These are phyloP conservation scores for Zoysia matrella DNA, from an alignment of 202 grass and related monocot species.

Conservation along the genomic window DNA sequence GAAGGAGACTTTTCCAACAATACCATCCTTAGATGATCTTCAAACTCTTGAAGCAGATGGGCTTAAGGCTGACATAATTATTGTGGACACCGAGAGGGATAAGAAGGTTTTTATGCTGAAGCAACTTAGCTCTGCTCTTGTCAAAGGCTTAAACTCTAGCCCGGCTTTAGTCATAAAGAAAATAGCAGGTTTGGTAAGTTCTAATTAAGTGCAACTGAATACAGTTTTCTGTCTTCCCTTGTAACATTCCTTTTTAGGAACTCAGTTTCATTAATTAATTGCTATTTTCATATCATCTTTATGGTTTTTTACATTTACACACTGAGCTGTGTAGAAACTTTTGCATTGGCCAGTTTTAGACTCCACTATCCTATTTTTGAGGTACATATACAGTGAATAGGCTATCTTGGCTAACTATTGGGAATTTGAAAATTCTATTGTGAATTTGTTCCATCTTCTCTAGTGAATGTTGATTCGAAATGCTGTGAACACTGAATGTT, in stretches of 20 bases:
- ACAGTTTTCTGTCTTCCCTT: constrained; percentile 29
- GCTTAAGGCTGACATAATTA: constrained; percentile 84
- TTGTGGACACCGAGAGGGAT: constrained; percentile 92
- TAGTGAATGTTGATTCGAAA: neutral
- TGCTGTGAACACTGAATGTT: neutral
- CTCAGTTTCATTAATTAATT: constrained; percentile 19
- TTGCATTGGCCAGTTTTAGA: constrained; percentile 7
- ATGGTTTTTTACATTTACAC: constrained; percentile 5
- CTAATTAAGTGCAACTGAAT: constrained; percentile 18
- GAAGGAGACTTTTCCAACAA: constrained; percentile 77
- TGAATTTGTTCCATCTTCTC: neutral
- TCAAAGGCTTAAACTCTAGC: constrained; percentile 87
- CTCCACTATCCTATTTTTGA: neutral
- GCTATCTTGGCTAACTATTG: neutral
- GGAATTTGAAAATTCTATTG: neutral
- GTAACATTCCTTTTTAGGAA: constrained; percentile 30
- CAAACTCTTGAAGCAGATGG: constrained; percentile 43
- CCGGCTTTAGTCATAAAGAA: constrained; percentile 95
- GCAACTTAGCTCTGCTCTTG: constrained; percentile 83
- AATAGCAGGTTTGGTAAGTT: constrained; percentile 97
- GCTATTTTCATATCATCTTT: constrained; percentile 19
- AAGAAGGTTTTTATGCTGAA: constrained; percentile 97
- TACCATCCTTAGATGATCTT: constrained; percentile 69
- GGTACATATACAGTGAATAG: neutral
- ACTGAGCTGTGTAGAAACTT: constrained; percentile 34